A percentile compares a stretch with the other conserved stretches of the same genome.
Conservation (phyloP, 768 basidiomycete species). For the Trametes cingulata region DNA sequence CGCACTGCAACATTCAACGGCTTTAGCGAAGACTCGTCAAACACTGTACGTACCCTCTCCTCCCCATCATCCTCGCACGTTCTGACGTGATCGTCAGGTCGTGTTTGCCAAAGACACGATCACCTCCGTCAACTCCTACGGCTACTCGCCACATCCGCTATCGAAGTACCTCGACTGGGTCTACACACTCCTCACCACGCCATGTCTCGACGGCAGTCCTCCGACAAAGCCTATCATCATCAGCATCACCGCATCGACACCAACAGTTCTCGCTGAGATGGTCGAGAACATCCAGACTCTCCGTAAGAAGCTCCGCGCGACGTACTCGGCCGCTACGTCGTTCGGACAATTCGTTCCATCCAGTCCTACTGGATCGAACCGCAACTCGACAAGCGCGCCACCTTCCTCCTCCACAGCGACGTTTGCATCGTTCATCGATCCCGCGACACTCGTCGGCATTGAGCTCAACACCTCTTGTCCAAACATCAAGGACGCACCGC, state of each 20-base stretch:
- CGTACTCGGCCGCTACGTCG: constrained; percentile 15
- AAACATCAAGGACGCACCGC: constrained; percentile 64
- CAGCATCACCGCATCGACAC: constrained; percentile 68
- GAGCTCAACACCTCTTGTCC: constrained; percentile 89
- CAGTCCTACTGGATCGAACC: constrained; percentile 10
- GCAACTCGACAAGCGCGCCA: background rate
- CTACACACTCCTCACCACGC: constrained; percentile 45
- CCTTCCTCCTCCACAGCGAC: constrained; percentile 21
- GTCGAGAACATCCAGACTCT: constrained; percentile 60
- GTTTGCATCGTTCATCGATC: constrained; percentile 25
- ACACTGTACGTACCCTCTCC: constrained; percentile 50
- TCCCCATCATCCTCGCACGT: background rate
- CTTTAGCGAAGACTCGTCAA: constrained; percentile 61
- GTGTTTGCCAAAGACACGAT: constrained; percentile 51
- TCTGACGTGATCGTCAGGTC: constrained; percentile 45
- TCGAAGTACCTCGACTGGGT: constrained; percentile 68
- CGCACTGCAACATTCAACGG: constrained; percentile 74
- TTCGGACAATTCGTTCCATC: constrained; percentile 13
- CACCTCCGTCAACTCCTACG: constrained; percentile 82
- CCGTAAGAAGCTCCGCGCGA: constrained; percentile 39
- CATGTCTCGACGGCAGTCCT: constrained; percentile 28
- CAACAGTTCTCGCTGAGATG: constrained; percentile 54
- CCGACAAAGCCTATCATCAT: constrained; percentile 69
- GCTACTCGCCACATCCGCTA: constrained; percentile 81
- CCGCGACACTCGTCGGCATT: constrained; percentile 53